Evolutionary conservation across 2,329 filamentous ascomycete genomes (phyloP), one percentile per base, ranked within the genome.

Genomic region (Xylaria sp.): DNA sequence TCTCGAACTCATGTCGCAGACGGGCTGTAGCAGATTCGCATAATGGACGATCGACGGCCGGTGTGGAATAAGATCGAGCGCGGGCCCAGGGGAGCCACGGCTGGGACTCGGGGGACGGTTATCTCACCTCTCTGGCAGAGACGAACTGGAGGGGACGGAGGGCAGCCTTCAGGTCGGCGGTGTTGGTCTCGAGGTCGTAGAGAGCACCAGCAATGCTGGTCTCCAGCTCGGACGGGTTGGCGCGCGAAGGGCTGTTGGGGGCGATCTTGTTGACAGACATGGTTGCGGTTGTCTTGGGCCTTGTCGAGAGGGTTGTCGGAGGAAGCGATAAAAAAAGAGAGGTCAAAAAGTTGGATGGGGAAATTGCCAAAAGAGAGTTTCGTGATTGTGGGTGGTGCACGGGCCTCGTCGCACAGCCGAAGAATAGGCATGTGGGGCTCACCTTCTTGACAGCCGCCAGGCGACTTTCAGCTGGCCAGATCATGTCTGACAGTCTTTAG

Each of bases 161-260:
- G 75, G 93, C 90, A 78, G 87, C 88, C 91, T 94, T 96, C 84
- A 99, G 91, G 84, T 99, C 95, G 81, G 93, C 86, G 79, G 95
- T 97, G 90, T 97, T 97, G 86, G 89, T 93, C 92, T 99, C 95
- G 83, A 99, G 92, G 79, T 99, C 95, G 87, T 90, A 96, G 72
- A 99, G 92, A 84, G 95, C 95, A 83, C 90, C 91, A 80, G 95
- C 95, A 81, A 99, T 96, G 87, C 85, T 92, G 82, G 87, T 89
- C 92, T 99, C 95, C 75, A 98, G 90, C 90, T 99, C 95, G 73
- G 92, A 96, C 74, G 95, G 95, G 84, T 90, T 96, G 81, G 91
- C 87, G 87, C 92, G 89, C 84, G 94, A 97, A 74, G 94, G 90
- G 90, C 92, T 96, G 90, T 95, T 97, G 80, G 89, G 82, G 80